phyloP scores from a whole-genome alignment of 2,329 filamentous ascomycete species.

The Calycina marina region DNA sequence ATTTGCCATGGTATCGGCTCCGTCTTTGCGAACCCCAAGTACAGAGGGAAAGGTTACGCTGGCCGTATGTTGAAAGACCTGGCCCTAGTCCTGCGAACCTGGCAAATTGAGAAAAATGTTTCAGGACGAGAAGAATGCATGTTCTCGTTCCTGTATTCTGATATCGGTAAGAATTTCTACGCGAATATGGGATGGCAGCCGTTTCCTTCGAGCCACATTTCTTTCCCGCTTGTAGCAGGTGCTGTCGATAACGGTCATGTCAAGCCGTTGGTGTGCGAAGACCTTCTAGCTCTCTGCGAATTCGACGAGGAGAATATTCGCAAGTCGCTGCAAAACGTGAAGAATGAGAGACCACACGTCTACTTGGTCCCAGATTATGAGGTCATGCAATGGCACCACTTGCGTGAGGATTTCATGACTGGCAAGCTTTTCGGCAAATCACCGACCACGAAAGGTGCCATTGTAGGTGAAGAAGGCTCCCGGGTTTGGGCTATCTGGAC shows the following conservation, averaged over 20 bases:
- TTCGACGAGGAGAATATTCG: constrained; percentile 50
- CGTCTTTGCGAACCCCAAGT: constrained; percentile 58
- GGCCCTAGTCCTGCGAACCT: constrained; percentile 35
- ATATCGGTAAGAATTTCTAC: constrained; percentile 77
- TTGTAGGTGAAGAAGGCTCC: constrained; percentile 33
- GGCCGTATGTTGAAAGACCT: constrained; percentile 59
- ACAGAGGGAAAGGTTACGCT: constrained; percentile 62
- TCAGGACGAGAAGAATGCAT: constrained; percentile 26
- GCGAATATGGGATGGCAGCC: constrained; percentile 60
- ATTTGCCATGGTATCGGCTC: constrained; percentile 62
- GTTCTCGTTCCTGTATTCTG: constrained; percentile 75
- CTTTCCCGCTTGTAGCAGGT: constrained; percentile 33
- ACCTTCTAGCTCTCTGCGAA: constrained; percentile 46
- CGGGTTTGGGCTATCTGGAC: constrained; percentile 66
- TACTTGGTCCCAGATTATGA: constrained; percentile 55
- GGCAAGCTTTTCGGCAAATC: constrained; percentile 39
- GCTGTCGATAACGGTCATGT: constrained; percentile 13
- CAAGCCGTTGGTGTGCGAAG: constrained; percentile 36
- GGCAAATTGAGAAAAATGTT: constrained; percentile 30
- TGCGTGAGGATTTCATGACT: constrained; percentile 66
- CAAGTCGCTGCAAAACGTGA: constrained; percentile 29
- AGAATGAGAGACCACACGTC: constrained; percentile 34
- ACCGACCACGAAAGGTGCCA: constrained; percentile 55
- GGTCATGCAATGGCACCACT: constrained; percentile 62
- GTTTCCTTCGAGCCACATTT: constrained; percentile 59